Base-by-base conservation (phyloP, 352 stramenopile genomes). In the Aphanomyces astaci region DNA sequence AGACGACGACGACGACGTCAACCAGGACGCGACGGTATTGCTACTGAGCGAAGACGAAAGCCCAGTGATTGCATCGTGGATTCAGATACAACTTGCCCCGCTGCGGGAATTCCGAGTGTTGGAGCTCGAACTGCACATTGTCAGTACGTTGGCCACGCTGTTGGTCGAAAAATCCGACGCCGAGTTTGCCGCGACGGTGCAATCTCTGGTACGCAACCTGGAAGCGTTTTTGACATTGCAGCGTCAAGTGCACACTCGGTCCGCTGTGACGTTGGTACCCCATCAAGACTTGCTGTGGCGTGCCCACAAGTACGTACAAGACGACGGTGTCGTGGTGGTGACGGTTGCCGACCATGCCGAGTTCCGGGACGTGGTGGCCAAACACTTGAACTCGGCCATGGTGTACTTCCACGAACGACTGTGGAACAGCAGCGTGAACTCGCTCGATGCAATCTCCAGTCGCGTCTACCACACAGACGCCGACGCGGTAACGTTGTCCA, bases 251-350 rank as follows among this genome's bases (percentile, higher is more conserved):
- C 40, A 51, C n/a, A 60, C 51, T 27, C 62, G 62, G 22, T 62
- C 62, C 19, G 27, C 62, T 4, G 48, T 62, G 30, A 68, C 62
- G 1, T 45, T 68, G 11, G 62, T 68, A 27, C 80, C 81, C 4
- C 94, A 92, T 67, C 84, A 95, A 65, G 84, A 95, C 43, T 84
- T 95, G 52, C 76, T 89, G n/a, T 95, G 87, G 87, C 87, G 83
- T 43, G 86, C 82, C 0, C 84, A 93, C 67, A 79, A 76, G 51
- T 86, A 88, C 57, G 63, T 75, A 11, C 39, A 73, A 11, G 63
- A 66, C n/a, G 32, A 75, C 10, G 25, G 27, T 25, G 39, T 49
- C 3, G 52, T 74, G 31, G 15, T 76, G 1, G 9, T 25, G 0
- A 30, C 13, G 22, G 19, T 24, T 30, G 36, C 33, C 0, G 83